phyloP scores from a whole-genome alignment of 805 yeast species.

The Myxozyma geophila region DNA sequence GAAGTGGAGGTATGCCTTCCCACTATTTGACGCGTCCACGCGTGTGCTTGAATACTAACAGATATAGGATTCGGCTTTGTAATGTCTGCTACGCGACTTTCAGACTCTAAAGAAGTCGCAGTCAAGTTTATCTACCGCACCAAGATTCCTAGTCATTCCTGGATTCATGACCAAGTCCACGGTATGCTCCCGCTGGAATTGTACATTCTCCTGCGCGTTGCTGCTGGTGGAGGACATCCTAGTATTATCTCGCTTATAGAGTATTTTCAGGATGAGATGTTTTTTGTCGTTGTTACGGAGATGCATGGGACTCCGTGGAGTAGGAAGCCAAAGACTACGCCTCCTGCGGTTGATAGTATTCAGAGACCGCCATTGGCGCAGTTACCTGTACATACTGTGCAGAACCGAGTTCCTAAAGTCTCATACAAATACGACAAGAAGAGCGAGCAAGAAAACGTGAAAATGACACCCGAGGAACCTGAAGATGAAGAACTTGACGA shows the following conservation, averaged over 20 bases:
- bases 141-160: conserved; percentile 28
- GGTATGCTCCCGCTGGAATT: conserved; percentile 34
- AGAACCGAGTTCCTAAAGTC: neutral
- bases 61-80: conserved; percentile 35
- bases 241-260: conserved; percentile 28
- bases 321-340: conserved; percentile 4
- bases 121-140: conserved; percentile 33
- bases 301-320: conserved; percentile 37
- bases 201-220: conserved; percentile 23
- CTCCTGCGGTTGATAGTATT: neutral
- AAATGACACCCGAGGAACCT: neutral
- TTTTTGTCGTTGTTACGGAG: conserved; percentile 31
- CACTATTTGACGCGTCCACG: neutral
- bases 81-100: conserved; percentile 30
- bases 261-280: conserved; percentile 27
- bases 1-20: conserved; percentile 30
- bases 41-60: neutral
- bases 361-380: conserved; percentile 17
- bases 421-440: neutral
- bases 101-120: conserved; percentile 25
- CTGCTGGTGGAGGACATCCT: conserved; percentile 26
- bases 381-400: conserved; percentile 4
- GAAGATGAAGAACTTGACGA: conserved; percentile 16
- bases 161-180: conserved; percentile 26
- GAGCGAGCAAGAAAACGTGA: neutral